Evolutionary conservation across 305 asterid species (phyloP), one percentile per base, ranked within the genome.

Genomic region (Fraxinus albicans): DNA sequence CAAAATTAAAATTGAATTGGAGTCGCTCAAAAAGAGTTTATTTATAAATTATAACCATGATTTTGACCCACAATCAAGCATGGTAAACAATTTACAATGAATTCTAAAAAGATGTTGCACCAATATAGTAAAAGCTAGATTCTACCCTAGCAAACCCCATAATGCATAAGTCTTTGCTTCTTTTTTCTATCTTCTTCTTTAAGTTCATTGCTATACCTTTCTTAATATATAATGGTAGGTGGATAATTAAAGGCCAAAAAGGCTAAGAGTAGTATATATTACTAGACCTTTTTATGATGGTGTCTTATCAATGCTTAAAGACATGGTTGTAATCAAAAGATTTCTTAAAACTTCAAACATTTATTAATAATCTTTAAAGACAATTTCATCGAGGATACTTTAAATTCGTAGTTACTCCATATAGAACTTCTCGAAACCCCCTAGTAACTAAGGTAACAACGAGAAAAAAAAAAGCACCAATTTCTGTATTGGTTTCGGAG

Each of bases 271-370:
- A 73, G 80, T 83, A 78, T 67, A 31, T 35, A 42, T 74, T 55
- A 35, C 33, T 80, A 58, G 85, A 25, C 76, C 76, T 76, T 87
- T 85, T 38, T 34, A 8, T 82, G 79, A 53, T 83, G 80, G 81
- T 78, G 75, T 86, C 89, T 78, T 15, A 63, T 85, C 87, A 79
- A 76, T 84, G 86, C 90, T 58, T 84, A 58, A 79, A 34, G 82
- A 23, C 74, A 65, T 27, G 33, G 38, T 69, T 29, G 36, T 69
- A 69, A 29, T 60, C 21, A 69, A 69, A 63, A 69, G 38, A 27
- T 27, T 27, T 69, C 75, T 69, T 69, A 10, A 60, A 60, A 69
- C 19, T 69, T 69, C 75, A 10, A 8, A 58, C 21, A 67, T 82
- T 76, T 13, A 79, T 80, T 47, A 42, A 36, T 42, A 29, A n/a